Evolutionary conservation across 257 asterid genomes (phyloP).

Genomic region (Echites panduratus): DNA sequence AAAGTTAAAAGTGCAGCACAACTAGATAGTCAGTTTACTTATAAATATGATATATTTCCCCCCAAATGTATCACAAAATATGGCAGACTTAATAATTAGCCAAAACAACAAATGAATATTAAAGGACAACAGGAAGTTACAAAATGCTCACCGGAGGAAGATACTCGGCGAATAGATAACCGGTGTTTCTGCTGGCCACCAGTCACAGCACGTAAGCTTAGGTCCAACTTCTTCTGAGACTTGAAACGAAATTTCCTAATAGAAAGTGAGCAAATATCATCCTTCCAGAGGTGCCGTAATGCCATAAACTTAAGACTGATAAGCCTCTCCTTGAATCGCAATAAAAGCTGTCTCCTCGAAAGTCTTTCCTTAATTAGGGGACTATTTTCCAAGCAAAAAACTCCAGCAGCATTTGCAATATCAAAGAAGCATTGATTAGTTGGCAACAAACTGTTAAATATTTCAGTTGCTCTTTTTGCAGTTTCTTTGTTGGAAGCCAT

Average conservation of each 20-base stretch:
- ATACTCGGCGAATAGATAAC: constrained; percentile 45
- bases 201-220: constrained; percentile 35
- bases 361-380: constrained; percentile 40
- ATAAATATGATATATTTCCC: background rate
- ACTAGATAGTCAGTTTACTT: background rate
- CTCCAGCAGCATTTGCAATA: constrained; percentile 26
- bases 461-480: constrained; percentile 44
- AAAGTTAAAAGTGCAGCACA: background rate
- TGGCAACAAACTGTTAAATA: constrained; percentile 54
- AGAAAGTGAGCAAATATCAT: constrained; percentile 52
- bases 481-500: constrained; percentile 52
- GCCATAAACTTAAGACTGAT: constrained; percentile 59
- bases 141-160: constrained; percentile 45
- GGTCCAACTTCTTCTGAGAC: constrained; percentile 74
- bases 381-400: constrained; percentile 28
- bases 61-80: background rate
- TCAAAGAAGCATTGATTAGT: constrained; percentile 31
- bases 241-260: constrained; percentile 50
- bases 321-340: constrained; percentile 62
- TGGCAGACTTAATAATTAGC: background rate
- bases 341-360: constrained; percentile 36
- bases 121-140: background rate
- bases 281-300: constrained; percentile 80
- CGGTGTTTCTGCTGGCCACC: constrained; percentile 48
- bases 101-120: background rate